Evolutionary conservation across 2,329 filamentous ascomycete genomes (phyloP).

Genomic region (Arachnopeziza araneosa): DNA sequence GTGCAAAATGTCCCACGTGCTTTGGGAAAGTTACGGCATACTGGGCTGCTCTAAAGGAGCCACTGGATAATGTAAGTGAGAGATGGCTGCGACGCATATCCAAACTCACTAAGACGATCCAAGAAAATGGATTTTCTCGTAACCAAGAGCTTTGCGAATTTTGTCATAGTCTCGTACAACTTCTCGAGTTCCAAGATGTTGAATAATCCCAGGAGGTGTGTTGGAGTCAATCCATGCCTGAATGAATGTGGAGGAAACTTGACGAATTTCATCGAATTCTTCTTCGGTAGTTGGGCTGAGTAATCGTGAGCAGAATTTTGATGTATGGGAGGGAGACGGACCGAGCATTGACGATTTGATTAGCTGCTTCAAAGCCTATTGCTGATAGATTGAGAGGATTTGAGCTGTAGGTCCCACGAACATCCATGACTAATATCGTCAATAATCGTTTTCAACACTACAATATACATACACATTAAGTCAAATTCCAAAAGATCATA

Average conservation of each 20-base stretch:
- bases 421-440: constrained; percentile 7
- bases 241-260: constrained; percentile 4
- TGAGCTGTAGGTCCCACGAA: constrained; percentile 14
- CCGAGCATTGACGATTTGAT: neutral
- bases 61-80: constrained; percentile 1
- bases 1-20: constrained; percentile 8
- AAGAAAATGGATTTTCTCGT: constrained; percentile 11
- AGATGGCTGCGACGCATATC: neutral
- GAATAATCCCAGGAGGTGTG: constrained; percentile 9
- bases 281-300: constrained; percentile 6
- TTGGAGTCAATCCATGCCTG: constrained; percentile 12
- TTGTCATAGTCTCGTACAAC: constrained; percentile 10
- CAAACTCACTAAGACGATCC: constrained; percentile 8
- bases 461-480: constrained; percentile 1
- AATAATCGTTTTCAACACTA: neutral
- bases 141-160: constrained; percentile 6
- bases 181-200: constrained; percentile 9
- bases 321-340: neutral
- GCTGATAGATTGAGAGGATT: constrained; percentile 12
- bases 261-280: constrained; percentile 2
- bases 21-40: constrained; percentile 11
- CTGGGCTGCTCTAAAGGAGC: constrained; percentile 7
- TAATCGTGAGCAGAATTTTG: neutral
- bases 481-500: constrained; percentile 8
- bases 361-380: neutral